Conservation (phyloP, 2,329 filamentous ascomycete genomes). For the Colletotrichum australisinense region DNA sequence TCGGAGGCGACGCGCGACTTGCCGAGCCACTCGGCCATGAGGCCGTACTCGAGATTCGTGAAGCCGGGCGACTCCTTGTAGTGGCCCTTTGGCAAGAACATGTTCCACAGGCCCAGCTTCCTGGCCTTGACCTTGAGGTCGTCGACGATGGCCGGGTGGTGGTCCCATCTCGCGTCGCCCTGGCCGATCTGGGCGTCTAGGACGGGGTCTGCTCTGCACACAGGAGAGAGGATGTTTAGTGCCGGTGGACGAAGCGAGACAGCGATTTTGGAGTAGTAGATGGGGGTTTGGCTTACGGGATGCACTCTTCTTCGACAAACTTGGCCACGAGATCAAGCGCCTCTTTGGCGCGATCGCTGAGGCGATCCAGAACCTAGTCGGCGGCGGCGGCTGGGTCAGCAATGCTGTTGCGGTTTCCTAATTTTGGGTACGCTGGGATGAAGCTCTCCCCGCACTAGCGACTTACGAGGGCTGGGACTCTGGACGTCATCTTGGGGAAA, state of each 20-base stretch:
- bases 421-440: background rate
- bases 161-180: conserved; percentile 81
- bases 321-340: conserved; percentile 90
- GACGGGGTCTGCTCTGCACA: conserved; percentile 77
- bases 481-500: conserved; percentile 39
- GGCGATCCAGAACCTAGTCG: conserved; percentile 62
- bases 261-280: too few species aligned
- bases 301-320: conserved; percentile 97
- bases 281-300: conserved; percentile 67
- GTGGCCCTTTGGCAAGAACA: conserved; percentile 95
- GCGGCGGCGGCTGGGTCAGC: conserved; percentile 8
- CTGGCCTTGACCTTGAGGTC: conserved; percentile 88
- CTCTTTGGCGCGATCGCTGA: conserved; percentile 87
- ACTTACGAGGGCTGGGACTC: conserved; percentile 41
- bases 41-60: conserved; percentile 94
- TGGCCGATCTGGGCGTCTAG: conserved; percentile 83
- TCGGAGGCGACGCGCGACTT: conserved; percentile 86
- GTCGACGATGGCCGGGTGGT: conserved; percentile 85
- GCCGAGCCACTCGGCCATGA: conserved; percentile 97
- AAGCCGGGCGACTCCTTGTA: conserved; percentile 96
- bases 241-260: too few species aligned
- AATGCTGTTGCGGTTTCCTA: background rate
- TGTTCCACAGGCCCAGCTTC: conserved; percentile 93
- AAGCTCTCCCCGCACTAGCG: conserved; percentile 8
- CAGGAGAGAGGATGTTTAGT: background rate